Base-by-base conservation (phyloP, 1,139 yeast genomes). In the Starmera stellimalicola region DNA sequence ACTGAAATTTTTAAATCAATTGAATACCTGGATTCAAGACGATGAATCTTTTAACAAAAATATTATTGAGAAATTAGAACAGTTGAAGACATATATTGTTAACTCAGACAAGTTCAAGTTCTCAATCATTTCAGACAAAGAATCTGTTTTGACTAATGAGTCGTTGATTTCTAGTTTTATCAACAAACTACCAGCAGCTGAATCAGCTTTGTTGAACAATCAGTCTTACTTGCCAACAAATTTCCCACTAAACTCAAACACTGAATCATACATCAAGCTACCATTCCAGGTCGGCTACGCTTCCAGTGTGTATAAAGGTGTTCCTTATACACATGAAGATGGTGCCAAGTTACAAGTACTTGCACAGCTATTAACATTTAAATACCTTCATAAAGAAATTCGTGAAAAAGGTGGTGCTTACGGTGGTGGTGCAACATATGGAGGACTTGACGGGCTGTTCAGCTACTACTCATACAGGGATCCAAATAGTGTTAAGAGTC, bases 341-440 rank as follows among this genome's bases (percentile, higher is more conserved):
- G 88, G 95, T 28, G 95, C 97, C 0, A 67, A 87, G 1, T 66
- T 91, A 32, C 95, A 85, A 54, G 74, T 91, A 0, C 64, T 91
- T 34, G 70, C 96, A 1, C 93, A 82, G 48, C 57, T 91, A 36
- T 59, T 88, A 44, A 78, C 95, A 0, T 88, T 80, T 58, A 82
- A 83, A 52, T 75, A 83, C 45, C 64, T 93, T 32, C 98, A 91
- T 55, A 74, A 85, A 10, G 95, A 87, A 41, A 77, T 91, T 29
- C 73, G 98, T 46, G 98, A 91, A 55, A 77, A 91, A 48, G 95
- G 95, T 40, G 98, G 98, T 35, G 98, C 98, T 0, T 91, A 91
- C 52, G 98, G 98, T 7, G 97, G 95, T 10, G 98, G 98, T 3
- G 81, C 94, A 12, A 64, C 72, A 14, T 88, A 77, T 53, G 84